These are phyloP conservation scores for apple (Malus domestica) DNA, from an alignment of 306 rosid species.

Conservation along the genomic window DNA sequence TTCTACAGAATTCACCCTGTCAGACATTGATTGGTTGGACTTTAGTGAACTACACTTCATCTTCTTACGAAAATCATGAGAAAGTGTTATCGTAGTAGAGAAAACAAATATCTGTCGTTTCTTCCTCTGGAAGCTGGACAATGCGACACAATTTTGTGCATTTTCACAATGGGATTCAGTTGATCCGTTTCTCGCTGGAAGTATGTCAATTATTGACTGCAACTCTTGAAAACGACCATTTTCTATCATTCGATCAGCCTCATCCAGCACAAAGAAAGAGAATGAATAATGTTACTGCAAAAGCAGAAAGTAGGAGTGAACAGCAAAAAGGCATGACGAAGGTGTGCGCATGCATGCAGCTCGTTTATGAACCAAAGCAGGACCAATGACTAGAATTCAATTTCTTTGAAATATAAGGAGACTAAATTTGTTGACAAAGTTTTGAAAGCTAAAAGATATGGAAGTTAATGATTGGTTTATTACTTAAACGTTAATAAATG, in stretches of 20 bases:
- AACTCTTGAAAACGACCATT: conserved; percentile 83
- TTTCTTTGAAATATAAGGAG: too few relatives aligned
- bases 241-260: conserved; percentile 95
- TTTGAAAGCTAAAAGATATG: too few relatives aligned
- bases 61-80: conserved; percentile 87
- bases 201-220: conserved; percentile 87
- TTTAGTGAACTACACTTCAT: conserved; percentile 55
- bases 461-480: too few relatives aligned
- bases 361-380: neutral
- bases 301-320: conserved; percentile 18
- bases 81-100: conserved; percentile 83
- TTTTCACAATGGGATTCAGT: conserved; percentile 33
- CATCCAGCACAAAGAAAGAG: conserved; percentile 93
- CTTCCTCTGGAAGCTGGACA: conserved; percentile 66
- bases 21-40: conserved; percentile 45
- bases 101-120: conserved; percentile 92
- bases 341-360: neutral
- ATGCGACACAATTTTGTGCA: conserved; percentile 31
- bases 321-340: conserved; percentile 5
- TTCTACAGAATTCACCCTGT: conserved; percentile 65
- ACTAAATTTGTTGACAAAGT: too few relatives aligned
- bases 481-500: too few relatives aligned
- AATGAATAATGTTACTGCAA: conserved; percentile 81
- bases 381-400: too few relatives aligned
- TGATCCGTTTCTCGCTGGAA: conserved; percentile 48